phyloP scores from a whole-genome alignment of 2,329 filamentous ascomycete species.

The Curvularia lunata region DNA sequence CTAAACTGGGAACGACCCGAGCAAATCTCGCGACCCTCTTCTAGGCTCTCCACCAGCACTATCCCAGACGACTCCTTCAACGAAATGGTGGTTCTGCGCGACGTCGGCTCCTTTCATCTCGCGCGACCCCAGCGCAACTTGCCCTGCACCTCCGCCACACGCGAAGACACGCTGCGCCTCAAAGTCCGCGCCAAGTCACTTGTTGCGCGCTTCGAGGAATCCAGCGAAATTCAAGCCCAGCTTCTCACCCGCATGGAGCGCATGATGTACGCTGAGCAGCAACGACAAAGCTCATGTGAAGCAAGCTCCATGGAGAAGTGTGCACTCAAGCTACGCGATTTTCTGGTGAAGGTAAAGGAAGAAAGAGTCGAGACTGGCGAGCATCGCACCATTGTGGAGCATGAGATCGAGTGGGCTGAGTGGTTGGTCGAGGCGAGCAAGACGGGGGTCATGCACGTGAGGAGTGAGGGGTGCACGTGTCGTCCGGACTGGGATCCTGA shows the following conservation, averaged over 20 bases:
- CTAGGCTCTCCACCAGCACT: conserved; percentile 1
- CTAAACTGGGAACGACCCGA: conserved; percentile 1
- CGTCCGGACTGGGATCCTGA: conserved; percentile 33
- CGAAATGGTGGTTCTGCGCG: conserved; percentile 33
- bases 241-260: conserved; percentile 32
- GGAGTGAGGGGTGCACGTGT: conserved; percentile 33
- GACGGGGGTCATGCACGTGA: conserved; percentile 41
- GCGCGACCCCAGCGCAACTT: conserved; percentile 23
- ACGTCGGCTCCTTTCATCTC: conserved; percentile 28
- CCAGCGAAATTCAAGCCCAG: conserved; percentile 19
- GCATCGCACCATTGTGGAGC: conserved; percentile 24
- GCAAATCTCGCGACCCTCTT: not conserved
- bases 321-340: conserved; percentile 27
- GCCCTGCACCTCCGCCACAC: conserved; percentile 33
- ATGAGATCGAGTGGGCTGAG: conserved; percentile 40
- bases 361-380: conserved; percentile 36
- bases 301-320: conserved; percentile 11
- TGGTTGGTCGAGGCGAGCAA: conserved; percentile 37
- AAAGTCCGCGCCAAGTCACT: conserved; percentile 27
- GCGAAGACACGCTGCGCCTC: conserved; percentile 27
- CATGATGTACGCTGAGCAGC: conserved; percentile 24
- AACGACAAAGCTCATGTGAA: not conserved
- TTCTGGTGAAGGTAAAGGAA: conserved; percentile 21
- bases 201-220: conserved; percentile 26
- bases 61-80: conserved; percentile 24